Evolutionary conservation across 2,329 filamentous ascomycete genomes (phyloP), one percentile per base, ranked within the genome.

Genomic region (Parastagonospora nodorum): DNA sequence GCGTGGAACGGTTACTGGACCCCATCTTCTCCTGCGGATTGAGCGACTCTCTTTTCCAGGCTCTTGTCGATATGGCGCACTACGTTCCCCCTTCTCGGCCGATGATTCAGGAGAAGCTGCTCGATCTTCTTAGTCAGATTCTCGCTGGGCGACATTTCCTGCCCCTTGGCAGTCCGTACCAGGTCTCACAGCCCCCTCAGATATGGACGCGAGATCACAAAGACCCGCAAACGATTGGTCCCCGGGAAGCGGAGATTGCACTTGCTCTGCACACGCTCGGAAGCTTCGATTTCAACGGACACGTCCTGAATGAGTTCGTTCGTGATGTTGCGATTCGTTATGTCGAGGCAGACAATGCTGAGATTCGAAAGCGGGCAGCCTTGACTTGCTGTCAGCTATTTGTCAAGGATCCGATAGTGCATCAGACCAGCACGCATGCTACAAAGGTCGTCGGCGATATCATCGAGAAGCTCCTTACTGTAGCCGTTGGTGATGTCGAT

Each of bases 351-450:
- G 93, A 97, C 62, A 95, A 96, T 64, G 83, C 91, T 0, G 90
- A 95, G 58, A 97, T 96, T 43, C 86, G 94, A 52, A 93, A 96
- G 74, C 94, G 94, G 12, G 93, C 94, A 2, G 92, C 94, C 12
- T 80, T 99, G 54, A 99, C 95, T 5, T 97, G 94, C 75, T 99
- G 95, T 69, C 95, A 99, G 73, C 84, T 99, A 39, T 97, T 97
- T 68, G 90, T 97, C 39, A 88, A 91, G 63, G 95, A 99, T 70
- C 94, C 94, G 0, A 97, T 99, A 59, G 92, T 99, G 66, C 94
- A 96, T 65, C 94, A 99, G 76, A 97, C 93, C 6, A 97, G 94
- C 71, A 90, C 93, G 59, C 94, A 99, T 72, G 93, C 94, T 0
- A 90, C 97, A 35, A 92, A 97, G 71, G 94, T 99, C 27, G 95